A percentile compares a stretch with the other conserved stretches of the same genome.
Evolutionary conservation across 805 yeast genomes (phyloP).

Genomic region (Candida montana): DNA sequence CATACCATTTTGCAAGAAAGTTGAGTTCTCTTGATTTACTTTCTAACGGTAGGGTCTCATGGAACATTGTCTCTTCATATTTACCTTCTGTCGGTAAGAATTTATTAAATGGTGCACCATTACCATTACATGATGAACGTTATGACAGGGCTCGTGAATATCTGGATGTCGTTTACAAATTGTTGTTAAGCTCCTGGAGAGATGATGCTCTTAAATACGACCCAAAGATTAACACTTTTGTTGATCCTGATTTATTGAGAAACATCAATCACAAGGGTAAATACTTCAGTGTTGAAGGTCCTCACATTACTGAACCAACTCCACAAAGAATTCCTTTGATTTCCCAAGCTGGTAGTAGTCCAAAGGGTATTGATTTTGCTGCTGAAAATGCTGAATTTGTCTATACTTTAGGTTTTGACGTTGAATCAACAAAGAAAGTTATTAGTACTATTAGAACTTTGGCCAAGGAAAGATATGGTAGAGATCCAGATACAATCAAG

Average conservation of each 20-base stretch:
- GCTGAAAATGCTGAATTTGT: conserved; percentile 39
- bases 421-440: conserved; percentile 26
- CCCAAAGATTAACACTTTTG: conserved; percentile 24
- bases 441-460: conserved; percentile 23
- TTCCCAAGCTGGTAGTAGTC: conserved; percentile 39
- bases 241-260: conserved; percentile 33
- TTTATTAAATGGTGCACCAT: conserved; percentile 29
- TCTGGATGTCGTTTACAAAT: conserved; percentile 33
- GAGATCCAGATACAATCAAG: conserved; percentile 35
- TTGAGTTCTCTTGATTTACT: conserved; percentile 38
- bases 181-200: conserved; percentile 37
- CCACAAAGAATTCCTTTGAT: conserved; percentile 39
- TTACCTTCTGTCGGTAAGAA: conserved; percentile 37
- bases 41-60: conserved; percentile 38
- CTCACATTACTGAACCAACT: conserved; percentile 35
- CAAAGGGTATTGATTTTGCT: conserved; percentile 34
- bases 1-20: conserved; percentile 38
- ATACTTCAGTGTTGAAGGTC: conserved; percentile 35
- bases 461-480: conserved; percentile 30
- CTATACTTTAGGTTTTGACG: conserved; percentile 30
- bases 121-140: conserved; percentile 37
- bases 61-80: conserved; percentile 41
- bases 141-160: conserved; percentile 37
- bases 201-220: conserved; percentile 31
- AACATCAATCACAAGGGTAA: conserved; percentile 35